Percentiles rank a stretch among this genome's conserved stretches.
These are phyloP conservation scores for Pyrenopolyporus hunteri DNA, from an alignment of 495 filamentous ascomycete genomes.

Conservation along the genomic window DNA sequence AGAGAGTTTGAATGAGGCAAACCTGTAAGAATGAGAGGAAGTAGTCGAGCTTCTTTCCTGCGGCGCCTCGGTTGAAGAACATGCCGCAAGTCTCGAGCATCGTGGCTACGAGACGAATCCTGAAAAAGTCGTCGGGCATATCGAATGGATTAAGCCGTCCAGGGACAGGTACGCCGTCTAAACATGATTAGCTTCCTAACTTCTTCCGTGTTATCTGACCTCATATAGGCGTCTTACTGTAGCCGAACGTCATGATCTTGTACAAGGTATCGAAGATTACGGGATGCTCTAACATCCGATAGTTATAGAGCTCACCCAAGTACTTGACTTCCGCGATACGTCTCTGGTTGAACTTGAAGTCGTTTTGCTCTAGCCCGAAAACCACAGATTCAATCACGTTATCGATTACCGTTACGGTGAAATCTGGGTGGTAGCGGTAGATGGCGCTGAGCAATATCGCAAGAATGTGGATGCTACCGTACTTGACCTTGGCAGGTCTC, in stretches of 20 bases:
- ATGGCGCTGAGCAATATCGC: conserved; percentile 88
- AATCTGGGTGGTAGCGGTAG: conserved; percentile 89
- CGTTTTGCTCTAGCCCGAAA: conserved; percentile 89
- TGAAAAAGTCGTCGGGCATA: conserved; percentile 93
- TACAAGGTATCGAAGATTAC: conserved; percentile 97
- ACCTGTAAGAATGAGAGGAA: conserved; percentile 95
- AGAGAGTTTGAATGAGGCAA: background rate
- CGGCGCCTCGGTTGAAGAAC: conserved; percentile 91
- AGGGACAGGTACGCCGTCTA: conserved; percentile 79
- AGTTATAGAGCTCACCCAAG: conserved; percentile 96
- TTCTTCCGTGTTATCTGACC: background rate
- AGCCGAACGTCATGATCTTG: conserved; percentile 89
- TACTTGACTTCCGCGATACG: conserved; percentile 96
- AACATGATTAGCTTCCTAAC: conserved; percentile 43
- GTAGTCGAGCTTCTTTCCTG: conserved; percentile 97
- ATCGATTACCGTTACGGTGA: conserved; percentile 86
- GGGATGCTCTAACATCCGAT: conserved; percentile 94
- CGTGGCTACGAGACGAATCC: conserved; percentile 85
- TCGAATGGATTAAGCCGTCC: conserved; percentile 78
- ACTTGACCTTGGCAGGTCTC: conserved; percentile 96
- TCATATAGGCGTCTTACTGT: conserved; percentile 57
- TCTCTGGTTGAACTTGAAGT: conserved; percentile 97
- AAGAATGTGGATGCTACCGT: conserved; percentile 93
- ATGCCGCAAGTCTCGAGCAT: conserved; percentile 94
- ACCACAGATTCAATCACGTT: conserved; percentile 87